phyloP scores from a whole-genome alignment of 306 rosid genomes.

The Medicago truncatula region DNA sequence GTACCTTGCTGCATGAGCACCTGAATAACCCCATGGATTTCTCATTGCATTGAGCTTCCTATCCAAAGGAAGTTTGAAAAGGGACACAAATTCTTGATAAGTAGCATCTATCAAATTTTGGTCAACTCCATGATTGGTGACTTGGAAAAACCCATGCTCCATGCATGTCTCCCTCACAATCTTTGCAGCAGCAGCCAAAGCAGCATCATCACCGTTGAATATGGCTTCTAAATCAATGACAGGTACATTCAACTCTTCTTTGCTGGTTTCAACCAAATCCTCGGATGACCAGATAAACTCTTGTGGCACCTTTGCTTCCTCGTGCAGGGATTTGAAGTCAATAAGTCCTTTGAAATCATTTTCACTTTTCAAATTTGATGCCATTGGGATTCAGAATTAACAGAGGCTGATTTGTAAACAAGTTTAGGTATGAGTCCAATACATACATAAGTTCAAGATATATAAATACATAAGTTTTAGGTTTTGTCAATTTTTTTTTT shows the following conservation, averaged over 20 bases:
- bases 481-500: no score
- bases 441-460: not conserved
- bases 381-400: conserved; percentile 32
- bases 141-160: conserved; percentile 72
- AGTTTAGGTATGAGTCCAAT: not conserved
- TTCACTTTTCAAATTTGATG: conserved; percentile 40
- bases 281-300: conserved; percentile 59
- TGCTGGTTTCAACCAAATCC: conserved; percentile 34
- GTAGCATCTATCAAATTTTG: conserved; percentile 53
- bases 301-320: conserved; percentile 49
- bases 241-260: conserved; percentile 61
- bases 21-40: conserved; percentile 55
- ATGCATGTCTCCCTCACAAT: conserved; percentile 56
- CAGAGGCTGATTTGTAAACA: not conserved
- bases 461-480: no score
- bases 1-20: conserved; percentile 66
- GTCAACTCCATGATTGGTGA: conserved; percentile 68
- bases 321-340: conserved; percentile 42
- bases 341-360: conserved; percentile 25
- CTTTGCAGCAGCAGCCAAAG: conserved; percentile 45
- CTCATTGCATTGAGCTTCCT: conserved; percentile 46
- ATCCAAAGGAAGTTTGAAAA: conserved; percentile 57
- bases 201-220: conserved; percentile 45
- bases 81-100: conserved; percentile 42
- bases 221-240: conserved; percentile 53